Conservation (phyloP, 306 rosid species). For the Cucurbita pepo region DNA sequence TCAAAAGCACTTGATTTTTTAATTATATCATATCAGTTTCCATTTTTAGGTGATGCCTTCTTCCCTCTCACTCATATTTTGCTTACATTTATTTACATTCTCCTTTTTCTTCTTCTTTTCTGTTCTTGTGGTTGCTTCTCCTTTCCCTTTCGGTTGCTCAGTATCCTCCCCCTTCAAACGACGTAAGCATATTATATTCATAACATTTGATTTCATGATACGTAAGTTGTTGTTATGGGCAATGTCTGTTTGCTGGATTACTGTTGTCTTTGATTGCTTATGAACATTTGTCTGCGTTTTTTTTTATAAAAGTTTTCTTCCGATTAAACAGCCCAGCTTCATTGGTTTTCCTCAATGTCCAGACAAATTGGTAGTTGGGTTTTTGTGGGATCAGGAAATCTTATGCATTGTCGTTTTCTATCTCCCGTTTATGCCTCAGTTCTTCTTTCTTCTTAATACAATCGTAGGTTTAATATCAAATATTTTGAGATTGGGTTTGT, state of each 20-base stretch:
- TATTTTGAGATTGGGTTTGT: neutral
- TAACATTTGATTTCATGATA: neutral
- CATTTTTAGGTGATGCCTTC: too few relatives aligned
- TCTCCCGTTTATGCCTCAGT: neutral
- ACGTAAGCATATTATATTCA: neutral
- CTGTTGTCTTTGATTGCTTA: neutral
- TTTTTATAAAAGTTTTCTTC: neutral
- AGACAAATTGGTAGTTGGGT: neutral
- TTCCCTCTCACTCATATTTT: too few relatives aligned
- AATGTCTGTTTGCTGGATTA: neutral
- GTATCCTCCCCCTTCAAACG: neutral
- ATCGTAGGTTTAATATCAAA: neutral
- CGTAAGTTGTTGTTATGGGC: neutral
- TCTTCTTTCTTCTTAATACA: neutral
- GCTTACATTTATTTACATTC: neutral
- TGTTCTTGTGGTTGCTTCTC: constrained; percentile 1
- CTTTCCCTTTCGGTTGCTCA: neutral
- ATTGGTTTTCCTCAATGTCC: neutral
- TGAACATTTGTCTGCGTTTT: neutral
- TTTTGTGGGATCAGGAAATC: neutral
- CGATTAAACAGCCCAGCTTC: neutral
- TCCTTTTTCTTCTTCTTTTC: neutral
- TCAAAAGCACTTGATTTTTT: too few relatives aligned
- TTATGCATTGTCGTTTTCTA: neutral
- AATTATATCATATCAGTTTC: too few relatives aligned